Evolutionary conservation across 371 early-diverging fungal species (phyloP), one percentile per base, ranked within the genome.

Genomic region (Encephalitozoon hellem): DNA sequence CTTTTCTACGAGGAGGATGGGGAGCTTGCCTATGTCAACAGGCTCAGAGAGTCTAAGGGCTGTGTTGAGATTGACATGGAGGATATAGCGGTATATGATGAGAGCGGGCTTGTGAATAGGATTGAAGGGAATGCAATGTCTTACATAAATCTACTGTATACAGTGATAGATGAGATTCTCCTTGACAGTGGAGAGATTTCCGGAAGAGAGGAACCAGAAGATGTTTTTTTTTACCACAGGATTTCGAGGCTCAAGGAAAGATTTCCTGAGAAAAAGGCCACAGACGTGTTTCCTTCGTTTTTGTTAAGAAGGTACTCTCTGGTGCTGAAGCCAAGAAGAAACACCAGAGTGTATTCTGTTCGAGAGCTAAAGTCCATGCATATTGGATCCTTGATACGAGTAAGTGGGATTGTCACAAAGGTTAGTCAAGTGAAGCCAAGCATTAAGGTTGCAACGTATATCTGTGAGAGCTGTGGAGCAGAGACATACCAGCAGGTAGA

Each of bases 401-500:
- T 96, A 34, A 89, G 91, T 63, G 99, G 96, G 45, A 93, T 97
- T 67, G 92, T 98, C 12, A 95, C 95, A 3, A 90, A 94, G 64
- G 92, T 94, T 41, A 88, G 90, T n/a, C 94, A 94, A 76, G 94
- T 96, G 41, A 93, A 93, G 76, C 99, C 99, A 6, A 87, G 90
- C 77, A 87, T 93, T 52, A 87, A 88, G 28, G 95, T 97, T 72
- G 89, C 91, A 66, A 91, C 94, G 0, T 93, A 94, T 87, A 89
- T 89, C 73, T 98, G 97, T 87, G 96, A 96, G 78, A 87, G 89
- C 41, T 98, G 99, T 86, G 95, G 96, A 12, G 86, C 88, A 83
- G 98, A 98, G 86, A 90, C 93, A 63, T 98, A 94, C 86, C 95
- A 97, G 87, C 93, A 94, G 83, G 91, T 95, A 23, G 67, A 67